Conservation (phyloP, 805 yeast species). For the Yarrowia deformans region DNA sequence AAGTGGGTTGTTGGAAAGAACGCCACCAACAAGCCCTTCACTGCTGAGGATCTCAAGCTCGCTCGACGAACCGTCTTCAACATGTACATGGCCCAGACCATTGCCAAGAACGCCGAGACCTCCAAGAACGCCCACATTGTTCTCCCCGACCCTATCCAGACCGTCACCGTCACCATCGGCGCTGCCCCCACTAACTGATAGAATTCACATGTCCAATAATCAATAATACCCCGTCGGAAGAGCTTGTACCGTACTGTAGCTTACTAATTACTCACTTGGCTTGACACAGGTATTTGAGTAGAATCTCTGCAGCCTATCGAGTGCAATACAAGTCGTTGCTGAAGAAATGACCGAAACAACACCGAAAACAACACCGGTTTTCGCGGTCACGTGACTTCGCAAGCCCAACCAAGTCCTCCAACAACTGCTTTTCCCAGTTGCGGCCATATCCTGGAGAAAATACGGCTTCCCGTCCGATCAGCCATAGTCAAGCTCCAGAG, state of each 20-base stretch:
- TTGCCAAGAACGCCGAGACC: constrained; percentile 9
- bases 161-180: constrained; percentile 3
- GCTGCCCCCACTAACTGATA: constrained; percentile 5
- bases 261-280: too few species aligned
- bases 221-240: neutral
- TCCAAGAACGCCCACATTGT: constrained; percentile 14
- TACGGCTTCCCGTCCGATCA: constrained; percentile 6
- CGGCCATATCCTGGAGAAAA: constrained; percentile 3
- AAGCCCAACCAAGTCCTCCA: too few species aligned
- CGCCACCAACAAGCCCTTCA: neutral
- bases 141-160: constrained; percentile 6
- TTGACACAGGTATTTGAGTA: too few species aligned
- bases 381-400: too few species aligned
- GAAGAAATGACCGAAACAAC: too few species aligned
- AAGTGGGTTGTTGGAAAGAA: constrained; percentile 1
- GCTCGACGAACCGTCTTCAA: constrained; percentile 20
- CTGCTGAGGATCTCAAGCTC: constrained; percentile 3
- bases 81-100: constrained; percentile 23
- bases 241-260: too few species aligned
- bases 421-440: neutral
- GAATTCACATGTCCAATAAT: neutral
- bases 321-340: too few species aligned
- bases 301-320: too few species aligned
- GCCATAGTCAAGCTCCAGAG: constrained; percentile 7
- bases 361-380: too few species aligned